phyloP scores from a whole-genome alignment of 2,329 filamentous ascomycete genomes.

The Colletotrichum somersetense region DNA sequence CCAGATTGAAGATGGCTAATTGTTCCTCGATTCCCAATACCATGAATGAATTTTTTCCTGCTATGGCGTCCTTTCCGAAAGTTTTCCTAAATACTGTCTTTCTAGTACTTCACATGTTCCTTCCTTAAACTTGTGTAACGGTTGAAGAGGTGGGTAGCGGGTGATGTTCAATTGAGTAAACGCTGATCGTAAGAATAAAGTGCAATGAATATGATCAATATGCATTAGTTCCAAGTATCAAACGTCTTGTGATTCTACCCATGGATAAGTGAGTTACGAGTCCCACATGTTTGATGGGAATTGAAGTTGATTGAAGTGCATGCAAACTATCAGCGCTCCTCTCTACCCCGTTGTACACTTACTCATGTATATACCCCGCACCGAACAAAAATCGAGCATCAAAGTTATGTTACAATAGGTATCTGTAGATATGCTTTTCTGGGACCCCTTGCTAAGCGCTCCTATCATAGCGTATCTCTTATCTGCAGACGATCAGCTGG shows the following conservation, averaged over 20 bases:
- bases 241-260: neutral
- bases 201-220: neutral
- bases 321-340: neutral
- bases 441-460: constrained; percentile 33
- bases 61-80: neutral
- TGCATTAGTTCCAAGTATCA: neutral
- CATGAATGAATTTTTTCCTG: no score
- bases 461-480: constrained; percentile 29
- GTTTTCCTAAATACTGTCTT: neutral
- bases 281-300: neutral
- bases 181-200: neutral
- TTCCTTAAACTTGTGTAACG: neutral
- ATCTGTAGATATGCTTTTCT: constrained; percentile 16
- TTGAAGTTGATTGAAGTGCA: neutral
- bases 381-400: neutral
- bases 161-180: neutral
- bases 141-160: neutral
- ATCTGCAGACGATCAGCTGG: constrained; percentile 19
- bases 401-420: constrained; percentile 21
- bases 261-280: neutral
- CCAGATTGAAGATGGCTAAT: no score
- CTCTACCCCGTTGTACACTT: neutral
- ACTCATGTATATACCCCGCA: constrained; percentile 29
- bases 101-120: neutral
- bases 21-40: no score